Evolutionary conservation across 441 rosid genomes (phyloP).

Genomic region (Adansonia gregorii): DNA sequence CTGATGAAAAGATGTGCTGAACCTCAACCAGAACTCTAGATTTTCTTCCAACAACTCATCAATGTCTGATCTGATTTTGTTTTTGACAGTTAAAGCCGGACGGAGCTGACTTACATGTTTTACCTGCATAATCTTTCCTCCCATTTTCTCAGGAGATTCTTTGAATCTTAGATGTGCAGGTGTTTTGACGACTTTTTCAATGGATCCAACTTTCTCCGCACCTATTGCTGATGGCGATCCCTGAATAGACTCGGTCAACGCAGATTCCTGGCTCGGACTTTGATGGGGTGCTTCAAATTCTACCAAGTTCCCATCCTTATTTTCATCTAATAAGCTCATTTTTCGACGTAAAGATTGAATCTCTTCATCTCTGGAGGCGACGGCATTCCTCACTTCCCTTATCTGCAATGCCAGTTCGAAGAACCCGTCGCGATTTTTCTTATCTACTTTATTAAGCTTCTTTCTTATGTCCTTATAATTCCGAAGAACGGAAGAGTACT

Average conservation of each 20-base stretch:
- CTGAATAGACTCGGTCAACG: constrained; percentile 40
- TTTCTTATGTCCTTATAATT: constrained; percentile 70
- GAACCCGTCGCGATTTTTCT: constrained; percentile 75
- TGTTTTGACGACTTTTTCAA: constrained; percentile 22
- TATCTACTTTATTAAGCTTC: constrained; percentile 73
- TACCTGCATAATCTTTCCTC: constrained; percentile 20
- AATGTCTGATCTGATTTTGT: no score
- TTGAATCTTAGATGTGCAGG: constrained; percentile 24
- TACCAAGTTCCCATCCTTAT: constrained; percentile 28
- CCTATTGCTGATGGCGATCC: constrained; percentile 40
- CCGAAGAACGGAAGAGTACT: constrained; percentile 57
- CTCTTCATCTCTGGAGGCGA: constrained; percentile 62
- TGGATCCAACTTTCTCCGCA: constrained; percentile 39
- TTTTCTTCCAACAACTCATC: constrained; percentile 37
- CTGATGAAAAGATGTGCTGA: constrained; percentile 79
- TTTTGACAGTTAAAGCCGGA: no score
- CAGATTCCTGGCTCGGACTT: constrained; percentile 30
- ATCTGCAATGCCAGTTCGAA: constrained; percentile 80
- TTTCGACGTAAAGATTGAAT: constrained; percentile 50
- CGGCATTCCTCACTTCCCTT: constrained; percentile 63
- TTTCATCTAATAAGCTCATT: constrained; percentile 35
- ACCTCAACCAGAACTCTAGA: constrained; percentile 93
- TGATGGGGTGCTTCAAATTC: constrained; percentile 39
- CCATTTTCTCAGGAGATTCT: constrained; percentile 34
- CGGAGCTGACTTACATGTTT: no score